Evolutionary conservation across 768 basidiomycete genomes (phyloP).

Genomic region (Calocybe cyanea): DNA sequence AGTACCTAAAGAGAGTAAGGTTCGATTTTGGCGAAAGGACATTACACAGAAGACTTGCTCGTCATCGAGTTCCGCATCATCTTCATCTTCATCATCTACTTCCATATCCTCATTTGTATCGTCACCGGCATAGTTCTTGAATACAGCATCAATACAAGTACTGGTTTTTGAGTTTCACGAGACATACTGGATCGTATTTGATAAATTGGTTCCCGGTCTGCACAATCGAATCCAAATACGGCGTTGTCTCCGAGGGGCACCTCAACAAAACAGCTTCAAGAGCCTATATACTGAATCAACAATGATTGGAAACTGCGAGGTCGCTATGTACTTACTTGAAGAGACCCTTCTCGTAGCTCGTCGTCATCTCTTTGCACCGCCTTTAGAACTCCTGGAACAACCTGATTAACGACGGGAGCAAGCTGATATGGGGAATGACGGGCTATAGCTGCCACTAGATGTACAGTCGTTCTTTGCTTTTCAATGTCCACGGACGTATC

Average conservation of each 20-base stretch:
- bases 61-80: constrained; percentile 74
- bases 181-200: constrained; percentile 84
- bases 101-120: constrained; percentile 59
- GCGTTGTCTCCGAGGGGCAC: constrained; percentile 78
- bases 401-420: constrained; percentile 51
- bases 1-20: constrained; percentile 56
- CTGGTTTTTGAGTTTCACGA: not conserved
- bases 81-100: constrained; percentile 78
- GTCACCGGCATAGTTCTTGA: constrained; percentile 50
- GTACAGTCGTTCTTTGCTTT: constrained; percentile 73
- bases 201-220: constrained; percentile 73
- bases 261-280: constrained; percentile 81
- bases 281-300: constrained; percentile 43
- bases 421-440: constrained; percentile 70
- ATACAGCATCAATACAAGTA: constrained; percentile 2
- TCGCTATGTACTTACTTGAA: constrained; percentile 51
- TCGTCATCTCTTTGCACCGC: constrained; percentile 75
- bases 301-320: not conserved
- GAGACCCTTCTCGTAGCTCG: constrained; percentile 73
- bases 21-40: not conserved
- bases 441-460: constrained; percentile 76
- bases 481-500: constrained; percentile 49
- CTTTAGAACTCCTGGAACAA: constrained; percentile 70
- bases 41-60: constrained; percentile 47
- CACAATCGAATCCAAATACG: constrained; percentile 65